These are phyloP conservation scores for Cenococcum geophilum DNA, from an alignment of 495 filamentous ascomycete species.

Conservation along the genomic window DNA sequence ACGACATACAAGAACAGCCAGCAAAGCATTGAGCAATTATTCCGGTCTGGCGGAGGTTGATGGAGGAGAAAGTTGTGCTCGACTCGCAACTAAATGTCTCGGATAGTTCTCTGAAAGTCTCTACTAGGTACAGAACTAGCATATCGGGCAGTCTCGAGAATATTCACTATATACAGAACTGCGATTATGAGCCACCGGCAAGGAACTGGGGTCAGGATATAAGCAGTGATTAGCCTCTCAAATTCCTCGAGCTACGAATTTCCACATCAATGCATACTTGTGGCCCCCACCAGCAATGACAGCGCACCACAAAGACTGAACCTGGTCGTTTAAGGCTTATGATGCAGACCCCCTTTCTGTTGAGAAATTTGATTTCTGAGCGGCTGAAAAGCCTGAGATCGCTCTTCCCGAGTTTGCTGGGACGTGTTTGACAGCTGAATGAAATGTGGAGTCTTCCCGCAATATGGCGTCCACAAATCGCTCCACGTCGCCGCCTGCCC, in stretches of 20 bases:
- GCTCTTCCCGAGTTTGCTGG: background rate
- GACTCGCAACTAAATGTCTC: background rate
- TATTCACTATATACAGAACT: too few relatives aligned
- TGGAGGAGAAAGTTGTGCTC: background rate
- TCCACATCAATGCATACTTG: background rate
- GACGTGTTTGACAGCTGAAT: background rate
- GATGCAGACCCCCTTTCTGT: background rate
- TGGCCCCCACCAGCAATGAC: background rate
- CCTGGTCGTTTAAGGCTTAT: background rate
- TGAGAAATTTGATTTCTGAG: background rate
- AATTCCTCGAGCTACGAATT: background rate
- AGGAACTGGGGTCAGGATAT: background rate
- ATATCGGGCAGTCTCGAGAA: too few relatives aligned
- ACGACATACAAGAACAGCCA: slow-evolving; percentile 89
- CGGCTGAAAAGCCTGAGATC: background rate
- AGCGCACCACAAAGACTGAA: background rate
- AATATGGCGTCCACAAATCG: background rate
- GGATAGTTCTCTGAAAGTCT: background rate
- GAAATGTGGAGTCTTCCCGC: background rate
- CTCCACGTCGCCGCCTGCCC: background rate
- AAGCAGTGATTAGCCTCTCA: background rate
- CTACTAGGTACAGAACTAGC: background rate
- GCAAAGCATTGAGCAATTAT: slow-evolving; percentile 80
- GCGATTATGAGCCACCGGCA: too few relatives aligned
- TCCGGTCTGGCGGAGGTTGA: slow-evolving; percentile 48